These are phyloP conservation scores for Sanghuangporus weigelae DNA, from an alignment of 1,284 basidiomycete species.

Conservation along the genomic window DNA sequence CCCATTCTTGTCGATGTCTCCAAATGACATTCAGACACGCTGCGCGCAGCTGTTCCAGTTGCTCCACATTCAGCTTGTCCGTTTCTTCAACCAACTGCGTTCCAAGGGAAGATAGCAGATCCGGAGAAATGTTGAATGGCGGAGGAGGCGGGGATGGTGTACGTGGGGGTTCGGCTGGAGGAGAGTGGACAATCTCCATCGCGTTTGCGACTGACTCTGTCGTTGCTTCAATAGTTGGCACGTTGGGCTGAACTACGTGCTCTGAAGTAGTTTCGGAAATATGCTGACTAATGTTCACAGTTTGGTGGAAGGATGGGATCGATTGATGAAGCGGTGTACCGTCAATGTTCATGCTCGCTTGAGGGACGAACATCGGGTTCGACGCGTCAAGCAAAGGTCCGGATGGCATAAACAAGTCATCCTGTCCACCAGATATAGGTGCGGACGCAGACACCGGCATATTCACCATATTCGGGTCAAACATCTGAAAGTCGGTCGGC, in stretches of 20 bases:
- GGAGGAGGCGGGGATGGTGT: slow-evolving; percentile 49
- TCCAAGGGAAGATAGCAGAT: slow-evolving; percentile 41
- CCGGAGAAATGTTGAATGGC: slow-evolving; percentile 57
- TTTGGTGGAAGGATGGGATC: slow-evolving; percentile 25
- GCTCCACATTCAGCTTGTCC: slow-evolving; percentile 66
- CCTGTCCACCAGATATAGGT: neutral
- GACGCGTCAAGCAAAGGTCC: neutral
- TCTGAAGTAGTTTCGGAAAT: neutral
- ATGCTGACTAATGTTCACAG: slow-evolving; percentile 24
- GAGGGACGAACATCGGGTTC: neutral
- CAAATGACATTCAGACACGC: slow-evolving; percentile 78
- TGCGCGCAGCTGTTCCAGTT: slow-evolving; percentile 91
- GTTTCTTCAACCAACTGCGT: slow-evolving; percentile 49
- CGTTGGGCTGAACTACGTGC: neutral
- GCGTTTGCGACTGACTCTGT: slow-evolving; percentile 27
- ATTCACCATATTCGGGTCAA: neutral
- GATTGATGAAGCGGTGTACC: slow-evolving; percentile 4
- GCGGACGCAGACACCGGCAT: neutral
- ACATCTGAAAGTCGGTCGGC: neutral
- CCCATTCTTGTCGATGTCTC: slow-evolving; percentile 79
- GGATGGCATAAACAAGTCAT: neutral
- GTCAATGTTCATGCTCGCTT: neutral
- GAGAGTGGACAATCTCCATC: slow-evolving; percentile 45
- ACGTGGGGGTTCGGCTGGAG: neutral
- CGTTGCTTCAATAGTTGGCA: neutral